These are phyloP conservation scores for Blepharisma undulans DNA, from an alignment of 169 alveolate genomes.

Conservation along the genomic window DNA sequence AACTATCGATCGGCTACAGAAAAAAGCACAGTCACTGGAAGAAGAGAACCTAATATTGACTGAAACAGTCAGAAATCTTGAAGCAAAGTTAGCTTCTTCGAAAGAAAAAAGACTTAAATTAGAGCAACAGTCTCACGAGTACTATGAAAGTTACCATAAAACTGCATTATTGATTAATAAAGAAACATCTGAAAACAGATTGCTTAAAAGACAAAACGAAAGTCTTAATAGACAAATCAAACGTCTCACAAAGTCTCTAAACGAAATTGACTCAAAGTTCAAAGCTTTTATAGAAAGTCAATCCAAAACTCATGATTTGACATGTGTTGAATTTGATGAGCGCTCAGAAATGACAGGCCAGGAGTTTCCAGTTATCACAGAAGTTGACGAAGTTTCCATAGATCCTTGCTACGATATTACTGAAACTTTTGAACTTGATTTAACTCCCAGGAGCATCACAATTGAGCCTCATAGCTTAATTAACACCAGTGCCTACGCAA, in stretches of 20 bases:
- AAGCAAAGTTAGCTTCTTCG: not conserved
- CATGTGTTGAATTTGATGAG: not conserved
- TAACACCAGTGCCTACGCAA: not conserved
- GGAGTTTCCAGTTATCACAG: not conserved
- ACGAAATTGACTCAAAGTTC: not conserved
- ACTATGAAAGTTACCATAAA: constrained; percentile 17
- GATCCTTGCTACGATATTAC: not conserved
- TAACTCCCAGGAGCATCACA: not conserved
- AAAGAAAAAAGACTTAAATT: not conserved
- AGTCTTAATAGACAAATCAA: not conserved
- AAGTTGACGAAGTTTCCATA: not conserved
- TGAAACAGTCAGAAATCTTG: not conserved
- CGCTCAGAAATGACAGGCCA: not conserved
- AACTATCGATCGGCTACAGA: not conserved
- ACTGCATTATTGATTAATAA: constrained; percentile 11
- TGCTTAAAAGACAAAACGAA: constrained; percentile 17
- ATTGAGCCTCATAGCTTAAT: not conserved
- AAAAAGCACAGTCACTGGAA: not conserved
- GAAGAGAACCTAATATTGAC: not conserved
- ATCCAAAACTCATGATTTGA: not conserved
- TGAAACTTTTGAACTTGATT: not conserved
- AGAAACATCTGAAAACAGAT: constrained; percentile 18
- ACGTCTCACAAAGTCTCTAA: not conserved
- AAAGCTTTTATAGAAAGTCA: not conserved
- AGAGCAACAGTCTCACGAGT: constrained; percentile 15